Evolutionary conservation across 1,284 basidiomycete species (phyloP).

Genomic region (Ganoderma resinaceum): DNA sequence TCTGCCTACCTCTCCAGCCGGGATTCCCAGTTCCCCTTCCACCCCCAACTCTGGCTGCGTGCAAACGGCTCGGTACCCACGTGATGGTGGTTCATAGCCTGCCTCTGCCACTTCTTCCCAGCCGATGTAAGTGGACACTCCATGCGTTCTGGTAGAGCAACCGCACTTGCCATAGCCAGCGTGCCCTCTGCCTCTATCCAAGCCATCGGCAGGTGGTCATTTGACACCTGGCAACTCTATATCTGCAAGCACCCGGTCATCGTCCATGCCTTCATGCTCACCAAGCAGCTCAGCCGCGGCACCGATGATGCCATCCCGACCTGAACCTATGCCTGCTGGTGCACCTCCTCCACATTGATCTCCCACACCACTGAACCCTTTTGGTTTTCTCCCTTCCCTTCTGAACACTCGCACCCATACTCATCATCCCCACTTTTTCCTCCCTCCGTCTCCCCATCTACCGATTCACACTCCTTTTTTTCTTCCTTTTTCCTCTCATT

Average conservation of each 20-base stretch:
- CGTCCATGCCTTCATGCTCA: constrained; percentile 14
- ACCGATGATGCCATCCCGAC: too few relatives aligned
- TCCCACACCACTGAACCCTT: too few relatives aligned
- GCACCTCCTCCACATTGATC: too few relatives aligned
- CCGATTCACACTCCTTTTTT: too few relatives aligned
- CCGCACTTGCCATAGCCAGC: constrained; percentile 41
- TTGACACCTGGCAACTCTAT: constrained; percentile 44
- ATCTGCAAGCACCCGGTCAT: constrained; percentile 44
- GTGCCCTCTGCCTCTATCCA: constrained; percentile 44
- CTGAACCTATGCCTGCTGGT: too few relatives aligned
- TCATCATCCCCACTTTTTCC: too few relatives aligned
- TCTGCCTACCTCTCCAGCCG: constrained; percentile 25
- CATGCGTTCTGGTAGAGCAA: constrained; percentile 45
- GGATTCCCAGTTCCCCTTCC: constrained; percentile 26
- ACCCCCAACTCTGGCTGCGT: constrained; percentile 32
- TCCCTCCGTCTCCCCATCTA: too few relatives aligned
- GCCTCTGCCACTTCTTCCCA: constrained; percentile 27
- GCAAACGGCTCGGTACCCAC: constrained; percentile 34
- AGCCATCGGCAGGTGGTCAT: constrained; percentile 46
- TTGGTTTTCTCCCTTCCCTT: too few relatives aligned
- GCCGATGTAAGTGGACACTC: constrained; percentile 43
- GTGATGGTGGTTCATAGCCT: constrained; percentile 35
- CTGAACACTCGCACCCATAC: too few relatives aligned
- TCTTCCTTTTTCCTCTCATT: too few relatives aligned
- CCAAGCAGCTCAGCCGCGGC: not conserved